Conservation (phyloP, 2,329 filamentous ascomycete species). For the Bipolaris oryzae region DNA sequence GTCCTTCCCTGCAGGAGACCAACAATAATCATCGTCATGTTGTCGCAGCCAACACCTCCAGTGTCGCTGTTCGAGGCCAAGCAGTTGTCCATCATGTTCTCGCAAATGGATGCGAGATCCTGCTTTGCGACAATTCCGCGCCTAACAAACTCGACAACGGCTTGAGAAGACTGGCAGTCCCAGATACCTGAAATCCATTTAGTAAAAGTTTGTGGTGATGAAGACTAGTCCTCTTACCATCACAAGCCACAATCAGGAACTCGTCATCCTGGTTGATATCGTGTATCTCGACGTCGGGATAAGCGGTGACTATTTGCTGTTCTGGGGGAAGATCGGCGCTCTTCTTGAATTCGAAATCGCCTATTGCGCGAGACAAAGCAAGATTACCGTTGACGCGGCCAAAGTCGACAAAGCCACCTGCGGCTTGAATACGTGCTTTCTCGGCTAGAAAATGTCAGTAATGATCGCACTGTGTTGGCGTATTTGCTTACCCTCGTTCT, state of each 20-base stretch:
- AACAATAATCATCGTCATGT: constrained; percentile 97
- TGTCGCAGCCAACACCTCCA: constrained; percentile 96
- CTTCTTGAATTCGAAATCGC: constrained; percentile 99
- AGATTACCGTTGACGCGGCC: constrained; percentile 98
- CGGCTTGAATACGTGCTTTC: constrained; percentile 93
- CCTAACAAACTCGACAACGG: constrained; percentile 94
- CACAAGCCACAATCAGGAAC: constrained; percentile 63
- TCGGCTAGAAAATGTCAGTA: constrained; percentile 67
- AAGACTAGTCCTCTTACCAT: constrained; percentile 42
- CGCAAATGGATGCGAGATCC: constrained; percentile 90
- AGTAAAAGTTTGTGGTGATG: constrained; percentile 12
- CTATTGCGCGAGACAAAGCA: constrained; percentile 93
- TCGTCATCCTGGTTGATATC: constrained; percentile 93
- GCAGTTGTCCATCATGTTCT: constrained; percentile 99
- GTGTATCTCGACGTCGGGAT: constrained; percentile 90
- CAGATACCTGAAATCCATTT: constrained; percentile 76
- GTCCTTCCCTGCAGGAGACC: constrained; percentile 88
- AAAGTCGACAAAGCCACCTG: constrained; percentile 97
- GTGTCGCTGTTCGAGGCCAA: constrained; percentile 97
- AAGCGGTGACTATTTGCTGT: constrained; percentile 97
- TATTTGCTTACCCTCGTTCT: constrained; percentile 78
- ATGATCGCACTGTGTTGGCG: background rate
- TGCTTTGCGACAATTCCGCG: constrained; percentile 97
- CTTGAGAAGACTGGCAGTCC: constrained; percentile 99
- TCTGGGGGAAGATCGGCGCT: constrained; percentile 96